A percentile compares a stretch with the other conserved stretches of the same genome.
Conservation (phyloP, 108 stramenopile species). For the Chaetoceros tenuissimus region DNA sequence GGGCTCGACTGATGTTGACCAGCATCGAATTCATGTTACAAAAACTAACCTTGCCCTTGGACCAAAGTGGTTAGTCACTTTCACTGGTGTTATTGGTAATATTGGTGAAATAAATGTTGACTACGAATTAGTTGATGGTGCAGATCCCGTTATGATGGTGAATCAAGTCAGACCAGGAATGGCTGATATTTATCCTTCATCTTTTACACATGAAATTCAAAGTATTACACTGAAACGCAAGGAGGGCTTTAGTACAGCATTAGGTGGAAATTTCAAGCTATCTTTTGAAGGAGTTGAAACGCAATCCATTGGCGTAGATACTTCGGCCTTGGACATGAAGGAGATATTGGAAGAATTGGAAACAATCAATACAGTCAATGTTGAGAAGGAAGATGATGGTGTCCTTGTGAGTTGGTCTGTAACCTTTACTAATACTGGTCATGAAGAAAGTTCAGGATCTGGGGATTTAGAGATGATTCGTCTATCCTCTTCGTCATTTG, state of each 20-base stretch:
- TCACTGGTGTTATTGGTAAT: conserved; percentile 53
- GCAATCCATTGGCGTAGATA: conserved; percentile 33
- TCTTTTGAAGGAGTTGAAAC: conserved; percentile 66
- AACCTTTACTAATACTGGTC: conserved; percentile 54
- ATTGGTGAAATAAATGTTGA: conserved; percentile 60
- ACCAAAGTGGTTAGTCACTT: conserved; percentile 66
- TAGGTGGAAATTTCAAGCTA: conserved; percentile 56
- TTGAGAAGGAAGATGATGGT: conserved; percentile 18
- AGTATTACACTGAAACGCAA: conserved; percentile 30
- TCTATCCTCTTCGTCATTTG: conserved; percentile 12
- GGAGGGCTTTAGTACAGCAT: conserved; percentile 21
- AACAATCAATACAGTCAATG: conserved; percentile 71
- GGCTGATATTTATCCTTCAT: conserved; percentile 67
- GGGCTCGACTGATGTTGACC: conserved; percentile 14
- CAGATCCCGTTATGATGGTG: conserved; percentile 43
- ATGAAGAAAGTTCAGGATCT: conserved; percentile 64
- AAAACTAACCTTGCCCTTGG: conserved; percentile 46
- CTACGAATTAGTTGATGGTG: conserved; percentile 44
- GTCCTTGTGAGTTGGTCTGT: conserved; percentile 50
- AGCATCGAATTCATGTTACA: conserved; percentile 28
- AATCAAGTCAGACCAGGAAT: conserved; percentile 38
- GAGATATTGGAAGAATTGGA: conserved; percentile 46
- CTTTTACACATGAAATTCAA: conserved; percentile 80
- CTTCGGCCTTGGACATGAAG: conserved; percentile 48
- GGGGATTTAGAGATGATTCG: conserved; percentile 56